phyloP scores from a whole-genome alignment of 2,329 filamentous ascomycete genomes.

The Herpomyces periplanetae region DNA sequence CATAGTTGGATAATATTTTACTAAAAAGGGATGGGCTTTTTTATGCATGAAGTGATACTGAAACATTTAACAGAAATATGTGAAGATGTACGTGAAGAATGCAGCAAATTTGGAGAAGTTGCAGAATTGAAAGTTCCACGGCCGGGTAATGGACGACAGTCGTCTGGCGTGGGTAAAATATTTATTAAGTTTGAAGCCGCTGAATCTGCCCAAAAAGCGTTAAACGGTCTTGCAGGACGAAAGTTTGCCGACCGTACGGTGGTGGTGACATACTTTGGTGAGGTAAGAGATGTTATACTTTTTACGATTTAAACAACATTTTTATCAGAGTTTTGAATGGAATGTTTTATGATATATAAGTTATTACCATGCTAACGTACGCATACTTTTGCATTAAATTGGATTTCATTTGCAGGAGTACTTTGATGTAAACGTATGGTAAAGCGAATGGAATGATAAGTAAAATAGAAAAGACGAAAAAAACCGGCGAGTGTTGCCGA shows the following conservation, averaged over 20 bases:
- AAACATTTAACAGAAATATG: constrained; percentile 34
- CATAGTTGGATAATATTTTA: too few species aligned
- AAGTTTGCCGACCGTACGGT: constrained; percentile 92
- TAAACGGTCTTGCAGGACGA: constrained; percentile 58
- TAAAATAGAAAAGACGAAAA: too few species aligned
- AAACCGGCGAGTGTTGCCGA: too few species aligned
- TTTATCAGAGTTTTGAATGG: too few species aligned
- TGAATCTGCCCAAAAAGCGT: constrained; percentile 40
- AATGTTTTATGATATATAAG: too few species aligned
- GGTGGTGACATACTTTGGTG: constrained; percentile 77
- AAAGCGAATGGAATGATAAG: too few species aligned
- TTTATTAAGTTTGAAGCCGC: constrained; percentile 61
- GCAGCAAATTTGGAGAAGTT: constrained; percentile 51
- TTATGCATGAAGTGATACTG: constrained; percentile 7
- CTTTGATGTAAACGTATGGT: too few species aligned
- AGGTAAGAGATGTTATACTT: constrained; percentile 15
- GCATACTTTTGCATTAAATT: too few species aligned
- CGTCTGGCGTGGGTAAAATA: constrained; percentile 77
- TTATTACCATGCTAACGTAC: too few species aligned
- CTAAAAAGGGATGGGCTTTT: too few species aligned
- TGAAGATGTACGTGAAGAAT: constrained; percentile 76
- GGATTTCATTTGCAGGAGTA: too few species aligned
- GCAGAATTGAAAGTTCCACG: constrained; percentile 71
- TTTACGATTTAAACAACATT: not conserved
- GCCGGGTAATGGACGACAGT: constrained; percentile 34